Percentiles rank a stretch among this genome's conserved stretches.
phyloP scores from a whole-genome alignment of 345 rosid genomes.

The Populus simonii region DNA sequence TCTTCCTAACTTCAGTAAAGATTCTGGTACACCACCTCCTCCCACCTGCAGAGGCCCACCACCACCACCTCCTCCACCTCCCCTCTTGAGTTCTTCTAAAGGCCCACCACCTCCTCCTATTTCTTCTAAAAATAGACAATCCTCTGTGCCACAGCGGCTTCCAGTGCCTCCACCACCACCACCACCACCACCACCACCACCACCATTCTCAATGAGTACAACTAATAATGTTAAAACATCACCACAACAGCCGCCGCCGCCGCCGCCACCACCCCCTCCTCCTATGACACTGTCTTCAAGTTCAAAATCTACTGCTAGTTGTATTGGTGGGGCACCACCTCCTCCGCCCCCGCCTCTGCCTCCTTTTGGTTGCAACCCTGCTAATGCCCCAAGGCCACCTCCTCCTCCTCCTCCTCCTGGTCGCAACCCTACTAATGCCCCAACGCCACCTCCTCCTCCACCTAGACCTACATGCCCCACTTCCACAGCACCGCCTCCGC shows the following conservation, averaged over 20 bases:
- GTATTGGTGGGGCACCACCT: conserved; percentile 28
- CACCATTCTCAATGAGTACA: conserved; percentile 18
- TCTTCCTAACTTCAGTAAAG: neutral
- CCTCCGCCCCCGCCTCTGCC: conserved; percentile 16
- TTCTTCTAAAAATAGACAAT: conserved; percentile 3
- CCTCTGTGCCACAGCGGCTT: neutral
- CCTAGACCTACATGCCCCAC: conserved; percentile 11
- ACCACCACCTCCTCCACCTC: conserved; percentile 32
- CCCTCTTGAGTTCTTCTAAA: conserved; percentile 19
- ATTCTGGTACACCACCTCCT: neutral
- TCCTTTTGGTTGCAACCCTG: neutral
- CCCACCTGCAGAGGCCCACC: conserved; percentile 3
- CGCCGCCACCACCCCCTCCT: conserved; percentile 6
- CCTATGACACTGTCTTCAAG: conserved; percentile 7
- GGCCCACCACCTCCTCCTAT: conserved; percentile 3
- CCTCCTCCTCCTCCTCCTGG: conserved; percentile 23
- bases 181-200: conserved; percentile 27
- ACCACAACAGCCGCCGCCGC: neutral
- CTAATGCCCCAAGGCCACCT: neutral
- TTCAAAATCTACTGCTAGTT: conserved; percentile 23
- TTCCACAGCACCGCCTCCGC: conserved; percentile 34
- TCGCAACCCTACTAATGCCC: conserved; percentile 11
- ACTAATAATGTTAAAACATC: conserved; percentile 1
- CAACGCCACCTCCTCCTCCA: conserved; percentile 37
- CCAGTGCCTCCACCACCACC: conserved; percentile 36